Evolutionary conservation across 805 yeast genomes (phyloP), one percentile per base, ranked within the genome.

Genomic region (Candida berthetii): DNA sequence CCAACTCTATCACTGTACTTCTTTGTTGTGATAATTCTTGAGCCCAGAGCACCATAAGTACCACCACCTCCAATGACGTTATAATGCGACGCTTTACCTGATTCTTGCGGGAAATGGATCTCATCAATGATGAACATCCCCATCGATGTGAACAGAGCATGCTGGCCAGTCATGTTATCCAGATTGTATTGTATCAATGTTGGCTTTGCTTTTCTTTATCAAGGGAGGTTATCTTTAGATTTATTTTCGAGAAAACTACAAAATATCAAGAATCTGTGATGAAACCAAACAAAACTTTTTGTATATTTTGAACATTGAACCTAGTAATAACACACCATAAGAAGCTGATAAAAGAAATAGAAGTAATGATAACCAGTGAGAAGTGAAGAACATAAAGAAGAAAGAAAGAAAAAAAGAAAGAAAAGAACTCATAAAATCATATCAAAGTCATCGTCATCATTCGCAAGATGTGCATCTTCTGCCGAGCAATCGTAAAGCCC

Each of bases 61-160:
- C 95, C 96, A 2, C 90, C 98, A 2, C 98, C 98, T 1, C 98
- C 98, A 37, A 86, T 68, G 7, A 90, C 69, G 55, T 85, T 59
- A 46, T 52, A 57, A 48, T 65, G 68, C 19, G 64, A 51, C 33
- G 43, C 47, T 48, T 69, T 42, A 43, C 64, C 39, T 47, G 62
- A 48, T 40, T 60, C 49, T 39, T 60, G 57, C 0, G 76, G 71
- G 52, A 76, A 80, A 42, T 76, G 80, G 49, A 89, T 86, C 48
- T 87, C 96, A 60, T 90, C 98, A 15, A 90, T 73, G 53, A 91
- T 88, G 62, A 88, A 84, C 87, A 90, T 82, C 36, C 96, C 98
- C 67, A 85, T 67, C 1, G 95, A 74, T 17, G 83, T 71, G 53
- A 86, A 74, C 9, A 73, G 40, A 25, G 53, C 43, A 13, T 42